Evolutionary conservation across 2,329 filamentous ascomycete genomes (phyloP), one percentile per base, ranked within the genome.

Genomic region (Kalmusia sp.): DNA sequence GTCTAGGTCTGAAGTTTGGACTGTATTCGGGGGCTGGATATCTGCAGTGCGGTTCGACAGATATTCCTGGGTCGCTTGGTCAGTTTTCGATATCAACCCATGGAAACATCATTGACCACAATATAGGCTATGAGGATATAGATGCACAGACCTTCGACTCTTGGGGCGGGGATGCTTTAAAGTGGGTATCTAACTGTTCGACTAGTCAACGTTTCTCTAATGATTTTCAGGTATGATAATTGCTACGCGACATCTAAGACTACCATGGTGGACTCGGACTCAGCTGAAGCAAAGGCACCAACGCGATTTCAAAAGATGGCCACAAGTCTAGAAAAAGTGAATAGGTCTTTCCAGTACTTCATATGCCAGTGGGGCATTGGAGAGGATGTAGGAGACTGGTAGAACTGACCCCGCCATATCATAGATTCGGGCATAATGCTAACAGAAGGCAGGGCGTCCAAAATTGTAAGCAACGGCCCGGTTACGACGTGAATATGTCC

Each of bases 101-200:
- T 27, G 75, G 75, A 1, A 62, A 15, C 70, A 8, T 33, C 17
- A 25, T 14, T 45, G 6, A 45, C 19, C 1, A 4, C 7, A 33
- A 6, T 14, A 12, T 25, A 79, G 84, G 82, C 1, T 79, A 82
- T 58, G 86, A 89, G 59, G 68, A 76, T 1, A 69, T 83, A 14
- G 86, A 88, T 67, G 86, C 85, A 1, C 69, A 79, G 35, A 81
- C 82, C 0, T 87, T 83, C 63, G 81, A 82, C 1, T 61, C 66
- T 17, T 75, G 72, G 72, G 70, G 68, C 8, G 67, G 71, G 8
- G 72, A 75, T 47, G 65, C 63, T 1, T 68, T 86, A 9, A 86
- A 86, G 78, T 85, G 69, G 69, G 72, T 82, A 52, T 17, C 4
- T 11, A 4, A 1, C 5, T 25, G 12, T 12, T 17, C n/a, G 2